Base-by-base conservation (phyloP, 306 rosid species). In the Malus sieversii region DNA sequence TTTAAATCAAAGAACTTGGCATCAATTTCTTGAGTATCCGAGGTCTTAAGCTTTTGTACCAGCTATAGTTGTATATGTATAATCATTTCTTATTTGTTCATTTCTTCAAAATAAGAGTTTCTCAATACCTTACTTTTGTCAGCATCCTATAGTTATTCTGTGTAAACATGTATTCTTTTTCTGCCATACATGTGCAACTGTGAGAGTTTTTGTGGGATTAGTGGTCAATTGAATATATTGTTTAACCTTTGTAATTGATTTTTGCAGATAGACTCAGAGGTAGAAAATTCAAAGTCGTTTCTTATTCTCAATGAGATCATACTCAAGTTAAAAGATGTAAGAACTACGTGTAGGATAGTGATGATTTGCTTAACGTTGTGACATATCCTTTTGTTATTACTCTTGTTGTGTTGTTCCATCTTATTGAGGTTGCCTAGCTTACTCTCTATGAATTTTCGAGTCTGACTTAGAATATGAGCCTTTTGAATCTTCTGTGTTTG, bases 231-330 rank as follows among this genome's bases (percentile, higher is more conserved):
- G 40, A 72, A 45, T 45, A 70, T 42, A 22, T 52, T 22, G 19
- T 79, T 25, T 61, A 16, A 66, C 57, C 53, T 51, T 76, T 60
- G 5, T 79, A 33, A 30, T 30, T 79, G 63, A 77, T 77, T 83
- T 77, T 48, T 88, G 89, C 90, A 90, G 97, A 81, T 82, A 75
- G 86, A 81, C 84, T 79, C 84, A 70, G 97, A 77, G 75, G 93
- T 79, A 72, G 97, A 87, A 70, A 84, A 82, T 84, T 75, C 88
- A n/a, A 90, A 85, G 86, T 89, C 84, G 63, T 95, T 95, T 86
- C 90, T 87, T 61, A 88, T 95, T 81, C 95, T 95, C 79, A 95
- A 95, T 78, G 97, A 92, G 84, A 85, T 95, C 72, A 86, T 95
- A 83, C 75, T 92, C 77, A 80, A 90, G 10, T 82, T 90, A 76